phyloP scores from a whole-genome alignment of 345 rosid genomes.

The Lumnitzera racemosa region DNA sequence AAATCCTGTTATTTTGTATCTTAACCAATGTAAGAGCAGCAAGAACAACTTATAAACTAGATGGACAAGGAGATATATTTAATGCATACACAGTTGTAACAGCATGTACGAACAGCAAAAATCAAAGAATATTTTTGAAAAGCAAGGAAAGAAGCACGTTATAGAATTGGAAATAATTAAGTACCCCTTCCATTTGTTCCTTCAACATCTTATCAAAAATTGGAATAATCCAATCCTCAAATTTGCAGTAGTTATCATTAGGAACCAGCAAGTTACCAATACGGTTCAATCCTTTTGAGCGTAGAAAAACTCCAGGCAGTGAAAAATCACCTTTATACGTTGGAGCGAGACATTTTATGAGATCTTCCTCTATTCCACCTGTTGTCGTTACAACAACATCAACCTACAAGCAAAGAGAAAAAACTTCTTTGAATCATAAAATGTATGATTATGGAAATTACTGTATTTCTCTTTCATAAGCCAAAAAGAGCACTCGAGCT shows the following conservation, averaged over 20 bases:
- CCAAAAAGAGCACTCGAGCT: too few species aligned
- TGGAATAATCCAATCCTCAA: slow-evolving; percentile 95
- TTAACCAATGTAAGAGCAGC: too few species aligned
- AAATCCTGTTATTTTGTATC: too few species aligned
- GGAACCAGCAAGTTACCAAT: slow-evolving; percentile 92
- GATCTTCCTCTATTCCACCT: slow-evolving; percentile 98
- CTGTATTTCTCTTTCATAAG: too few species aligned
- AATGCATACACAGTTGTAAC: too few species aligned
- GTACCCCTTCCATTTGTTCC: slow-evolving; percentile 84
- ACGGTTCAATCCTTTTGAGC: slow-evolving; percentile 84
- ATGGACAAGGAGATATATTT: too few species aligned
- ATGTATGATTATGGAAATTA: background rate
- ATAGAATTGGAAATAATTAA: too few species aligned
- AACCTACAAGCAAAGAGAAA: slow-evolving; percentile 36
- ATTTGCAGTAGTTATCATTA: slow-evolving; percentile 91
- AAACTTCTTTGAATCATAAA: background rate
- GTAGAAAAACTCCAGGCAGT: slow-evolving; percentile 61
- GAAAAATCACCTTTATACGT: slow-evolving; percentile 87
- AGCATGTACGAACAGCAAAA: too few species aligned
- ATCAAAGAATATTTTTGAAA: too few species aligned
- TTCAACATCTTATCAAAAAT: slow-evolving; percentile 84
- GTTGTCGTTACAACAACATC: slow-evolving; percentile 92
- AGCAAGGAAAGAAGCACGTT: too few species aligned
- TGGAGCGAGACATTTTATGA: slow-evolving; percentile 90
- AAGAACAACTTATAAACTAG: too few species aligned